Evolutionary conservation across 805 yeast genomes (phyloP), one percentile per base, ranked within the genome.

Genomic region (Metschnikowia gruessii): DNA sequence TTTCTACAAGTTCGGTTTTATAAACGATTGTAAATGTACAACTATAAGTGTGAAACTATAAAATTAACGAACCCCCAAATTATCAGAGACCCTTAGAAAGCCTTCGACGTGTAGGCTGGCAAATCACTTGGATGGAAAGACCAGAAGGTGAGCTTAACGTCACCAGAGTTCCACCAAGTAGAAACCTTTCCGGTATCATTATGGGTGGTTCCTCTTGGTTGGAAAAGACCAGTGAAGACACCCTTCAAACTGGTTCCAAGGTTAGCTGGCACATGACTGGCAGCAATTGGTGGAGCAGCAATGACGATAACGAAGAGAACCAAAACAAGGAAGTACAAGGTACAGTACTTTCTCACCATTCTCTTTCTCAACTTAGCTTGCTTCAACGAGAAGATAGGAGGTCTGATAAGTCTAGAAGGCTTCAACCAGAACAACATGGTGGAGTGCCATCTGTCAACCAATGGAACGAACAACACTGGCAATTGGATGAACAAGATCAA

Each of bases 361-460:
- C 99, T 85, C 85, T 86, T 89, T 67, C 99, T 86, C 69, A 91
- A 82, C 74, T 88, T 85, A 48, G 95, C 92, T 76, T 94, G 98
- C 74, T 94, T 94, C 74, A 92, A 76, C 16, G 98, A 89, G 74
- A 89, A 91, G 66, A 94, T 90, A 61, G 99, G 98, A 52, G 97
- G 97, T 72, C 98, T 87, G 64, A 94, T 91, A 75, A 90, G 96
- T 74, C 95, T 85, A 53, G 94, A 70, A 48, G 99, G 99, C 68
- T 89, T 87, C 73, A 95, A 85, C 99, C 99, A 94, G 85, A 94
- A 94, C 71, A 94, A 77, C 95, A 92, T 85, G 69, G 90, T 83
- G 38, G 99, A 92, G 72, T 94, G 99, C 96, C 96, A 90, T 76
- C 87, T 87, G 74, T 94, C 99, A 68, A 90, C 74, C 68, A 81